Base-by-base conservation (phyloP, 305 asterid species). In the Plantago coronopus region DNA sequence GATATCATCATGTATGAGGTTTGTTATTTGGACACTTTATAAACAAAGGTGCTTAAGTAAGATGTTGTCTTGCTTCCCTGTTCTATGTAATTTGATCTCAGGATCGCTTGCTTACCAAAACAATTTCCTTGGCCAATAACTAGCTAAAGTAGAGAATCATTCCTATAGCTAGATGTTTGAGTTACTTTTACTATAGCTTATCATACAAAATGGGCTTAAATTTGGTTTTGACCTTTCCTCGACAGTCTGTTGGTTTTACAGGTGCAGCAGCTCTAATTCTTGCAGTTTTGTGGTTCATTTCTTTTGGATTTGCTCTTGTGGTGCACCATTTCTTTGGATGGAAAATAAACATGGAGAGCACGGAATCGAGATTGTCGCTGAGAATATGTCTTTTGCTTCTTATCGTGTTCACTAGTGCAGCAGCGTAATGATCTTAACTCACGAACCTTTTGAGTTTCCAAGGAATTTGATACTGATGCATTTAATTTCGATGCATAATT, bases 171-270 rank as follows among this genome's bases (percentile, higher is more conserved):
- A 31, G 38, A 3, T 31, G 38, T 31, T n/a, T 31, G 38, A 31
- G 8, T 31, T 31, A 31, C 38, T 31, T 47, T 47, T 17, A 7
- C 15, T 11, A 18, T 17, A 51, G 3, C 57, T 50, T 16, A 34
- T 34, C 40, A 34, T n/a, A n/a, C n/a, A n/a, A n/a, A 47, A 47
- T 65, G 22, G 25, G 37, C 23, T 17, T 64, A n/a, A 11, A 5
- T 67, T 37, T 64, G 57, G 34, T 59, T 58, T 57, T 69, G 46
- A 60, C 58, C 60, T 6, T 75, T 70, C 57, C 31, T 75, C 74
- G 66, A 21, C 79, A 93, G 99, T 93, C 99, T 70, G 96, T 93
- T 56, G 96, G 95, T 68, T 93, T 81, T 79, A 87, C 96, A 42
- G 99, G 99, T 25, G 85, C 87, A 8, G 79, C 90, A 47, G 95